Conservation (phyloP, 176 grass and related monocot species). For the Thalia dealbata region DNA sequence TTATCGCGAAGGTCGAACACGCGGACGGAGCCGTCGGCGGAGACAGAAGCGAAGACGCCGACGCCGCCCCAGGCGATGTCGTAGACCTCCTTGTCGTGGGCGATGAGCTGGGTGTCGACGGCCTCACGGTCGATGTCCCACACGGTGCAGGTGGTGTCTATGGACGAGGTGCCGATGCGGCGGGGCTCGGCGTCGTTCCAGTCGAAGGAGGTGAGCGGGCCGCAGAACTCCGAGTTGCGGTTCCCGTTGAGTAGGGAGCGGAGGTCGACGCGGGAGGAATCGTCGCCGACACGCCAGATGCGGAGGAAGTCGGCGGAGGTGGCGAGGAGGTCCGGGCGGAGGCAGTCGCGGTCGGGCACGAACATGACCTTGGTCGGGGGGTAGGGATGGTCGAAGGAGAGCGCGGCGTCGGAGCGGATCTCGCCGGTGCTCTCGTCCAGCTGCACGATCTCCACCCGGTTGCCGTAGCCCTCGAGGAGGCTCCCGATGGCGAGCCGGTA, state of each 20-base stretch:
- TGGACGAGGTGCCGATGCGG: constrained; percentile 77
- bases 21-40: constrained; percentile 78
- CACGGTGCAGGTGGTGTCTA: constrained; percentile 94
- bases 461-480: constrained; percentile 60
- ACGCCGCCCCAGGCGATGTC: constrained; percentile 98
- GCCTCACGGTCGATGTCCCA: constrained; percentile 94
- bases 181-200: constrained; percentile 97
- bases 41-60: constrained; percentile 86
- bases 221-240: constrained; percentile 93
- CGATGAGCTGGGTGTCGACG: constrained; percentile 95
- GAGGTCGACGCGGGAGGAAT: constrained; percentile 34
- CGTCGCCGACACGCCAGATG: constrained; percentile 69
- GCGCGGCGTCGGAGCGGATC: constrained; percentile 61
- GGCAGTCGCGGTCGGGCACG: constrained; percentile 72
- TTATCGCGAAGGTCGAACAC: constrained; percentile 98
- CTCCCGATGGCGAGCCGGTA: constrained; percentile 96
- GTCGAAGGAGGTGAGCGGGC: constrained; percentile 90
- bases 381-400: constrained; percentile 90
- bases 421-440: constrained; percentile 83
- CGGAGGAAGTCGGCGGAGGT: constrained; percentile 97
- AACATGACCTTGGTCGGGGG: constrained; percentile 97
- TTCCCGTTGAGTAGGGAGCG: constrained; percentile 75
- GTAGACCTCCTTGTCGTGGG: constrained; percentile 97
- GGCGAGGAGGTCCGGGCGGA: constrained; percentile 89
- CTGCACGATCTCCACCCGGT: constrained; percentile 92